Base-by-base conservation (phyloP, 2,329 filamentous ascomycete species). In the Lecanicillium sp. region DNA sequence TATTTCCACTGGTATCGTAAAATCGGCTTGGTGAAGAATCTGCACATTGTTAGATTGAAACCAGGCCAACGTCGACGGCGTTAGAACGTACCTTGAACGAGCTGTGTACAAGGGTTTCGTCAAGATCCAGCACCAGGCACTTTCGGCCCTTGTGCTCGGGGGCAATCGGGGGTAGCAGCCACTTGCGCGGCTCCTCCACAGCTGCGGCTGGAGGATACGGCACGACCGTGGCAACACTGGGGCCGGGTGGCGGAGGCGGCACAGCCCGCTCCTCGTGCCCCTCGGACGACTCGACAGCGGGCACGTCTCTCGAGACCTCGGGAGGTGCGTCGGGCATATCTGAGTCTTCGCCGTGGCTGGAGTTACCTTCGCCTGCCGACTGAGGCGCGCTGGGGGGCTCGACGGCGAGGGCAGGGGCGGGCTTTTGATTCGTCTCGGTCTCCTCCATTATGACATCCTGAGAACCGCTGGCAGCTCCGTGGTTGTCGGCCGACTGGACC, bases 1-100 rank as follows among this genome's bases (percentile, higher is more conserved):
- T 55, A 98, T 98, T 62, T 98, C 93, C 24, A 98, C 93, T 0
- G 93, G 93, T 63, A 98, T 97, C 5, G 93, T 98, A 64, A 98
- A 97, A 68, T 98, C 93, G 50, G 93, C 93, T 74, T 97, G 91
- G 62, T 97, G 90, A 38, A 98, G 77, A 57, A 97, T 93, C 90
- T 97, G 61, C 24, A 37, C 6, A 12, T 48, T 36, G 20, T 53
- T 50, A 58, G 54, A 51, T 19, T 11, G 14, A 26, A 17, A 17
- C 40, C 53, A 9, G 17, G 37, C n/a, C n/a, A 24, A 9, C 54
- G 42, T 21, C 48, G 36, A 24, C 24, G 40, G 38, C 7, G 40
- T 14, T 20, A 26, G 2, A 24, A 53, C 62, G 56, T 72, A 94
- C 91, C 80, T 98, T 98, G 71, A 98, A 98, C 58, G 93, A 97